phyloP scores from a whole-genome alignment of 2,329 filamentous ascomycete species.

The Cytospora piceicola region DNA sequence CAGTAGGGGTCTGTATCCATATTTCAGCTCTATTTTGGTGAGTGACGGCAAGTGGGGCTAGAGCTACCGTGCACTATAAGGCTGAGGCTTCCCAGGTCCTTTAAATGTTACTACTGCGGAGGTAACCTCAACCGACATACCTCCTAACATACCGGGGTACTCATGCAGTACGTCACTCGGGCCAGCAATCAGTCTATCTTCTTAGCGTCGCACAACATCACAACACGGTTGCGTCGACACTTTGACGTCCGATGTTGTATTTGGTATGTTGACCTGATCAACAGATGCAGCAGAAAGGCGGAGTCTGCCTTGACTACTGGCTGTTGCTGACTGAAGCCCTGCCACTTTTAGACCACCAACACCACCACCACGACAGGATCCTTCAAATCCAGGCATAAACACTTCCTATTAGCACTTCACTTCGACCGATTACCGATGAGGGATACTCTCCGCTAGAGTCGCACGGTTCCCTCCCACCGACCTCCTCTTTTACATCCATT shows the following conservation, averaged over 20 bases:
- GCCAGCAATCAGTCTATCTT: not conserved
- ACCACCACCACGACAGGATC: not conserved
- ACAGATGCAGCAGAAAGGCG: not conserved
- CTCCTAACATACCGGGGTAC: no score
- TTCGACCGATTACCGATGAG: not conserved
- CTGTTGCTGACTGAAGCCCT: not conserved
- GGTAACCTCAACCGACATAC: no score
- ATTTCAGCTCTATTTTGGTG: slow-evolving; percentile 11
- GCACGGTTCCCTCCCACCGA: not conserved
- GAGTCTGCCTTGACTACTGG: not conserved
- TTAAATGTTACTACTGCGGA: no score
- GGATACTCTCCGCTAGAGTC: slow-evolving; percentile 8
- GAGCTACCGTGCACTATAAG: not conserved
- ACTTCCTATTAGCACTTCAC: not conserved
- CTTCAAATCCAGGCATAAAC: not conserved
- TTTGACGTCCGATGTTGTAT: not conserved
- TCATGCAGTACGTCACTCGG: not conserved
- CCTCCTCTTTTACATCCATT: not conserved
- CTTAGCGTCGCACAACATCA: not conserved
- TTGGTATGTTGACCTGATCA: not conserved
- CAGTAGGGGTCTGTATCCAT: slow-evolving; percentile 25
- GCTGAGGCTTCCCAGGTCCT: not conserved
- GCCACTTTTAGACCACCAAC: not conserved
- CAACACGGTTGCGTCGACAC: not conserved
- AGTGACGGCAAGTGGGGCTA: not conserved